Conservation (phyloP, 2,329 filamentous ascomycete genomes). For the Colletotrichum lini region DNA sequence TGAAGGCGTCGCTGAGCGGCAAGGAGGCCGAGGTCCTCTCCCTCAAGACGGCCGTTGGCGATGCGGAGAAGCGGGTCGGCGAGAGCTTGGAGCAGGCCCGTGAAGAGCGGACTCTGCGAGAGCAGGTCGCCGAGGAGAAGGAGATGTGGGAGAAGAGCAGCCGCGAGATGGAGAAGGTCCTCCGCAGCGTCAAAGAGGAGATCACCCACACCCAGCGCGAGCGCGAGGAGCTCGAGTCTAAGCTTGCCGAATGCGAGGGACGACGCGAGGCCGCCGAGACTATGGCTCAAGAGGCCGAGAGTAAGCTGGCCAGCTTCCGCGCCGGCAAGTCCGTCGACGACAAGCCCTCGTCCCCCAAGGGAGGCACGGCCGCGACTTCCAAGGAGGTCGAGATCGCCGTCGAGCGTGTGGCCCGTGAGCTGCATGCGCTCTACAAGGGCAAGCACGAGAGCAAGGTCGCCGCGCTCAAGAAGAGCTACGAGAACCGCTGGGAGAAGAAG, state of each 20-base stretch:
- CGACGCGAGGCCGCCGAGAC: conserved; percentile 81
- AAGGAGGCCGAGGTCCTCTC: conserved; percentile 93
- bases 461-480: conserved; percentile 88
- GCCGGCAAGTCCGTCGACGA: conserved; percentile 69
- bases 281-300: conserved; percentile 82
- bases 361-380: conserved; percentile 50
- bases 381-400: conserved; percentile 86
- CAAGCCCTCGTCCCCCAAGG: conserved; percentile 52
- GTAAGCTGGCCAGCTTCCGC: conserved; percentile 81
- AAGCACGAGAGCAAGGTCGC: conserved; percentile 98
- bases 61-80: conserved; percentile 93
- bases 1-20: conserved; percentile 91
- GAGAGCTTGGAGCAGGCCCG: conserved; percentile 87
- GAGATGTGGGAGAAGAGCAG: conserved; percentile 88
- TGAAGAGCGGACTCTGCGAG: conserved; percentile 79
- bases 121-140: conserved; percentile 81
- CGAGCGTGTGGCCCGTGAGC: conserved; percentile 92
- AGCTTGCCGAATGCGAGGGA: conserved; percentile 83
- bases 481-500: conserved; percentile 90
- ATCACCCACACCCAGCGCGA: conserved; percentile 85
- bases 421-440: conserved; percentile 93
- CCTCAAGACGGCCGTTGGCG: conserved; percentile 87
- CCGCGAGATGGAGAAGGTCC: conserved; percentile 86
- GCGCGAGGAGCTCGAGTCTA: conserved; percentile 81
- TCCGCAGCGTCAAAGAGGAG: conserved; percentile 86